Base-by-base conservation (phyloP, 225 moss, liverwort and hornwort genomes). In the Lunularia cruciata region DNA sequence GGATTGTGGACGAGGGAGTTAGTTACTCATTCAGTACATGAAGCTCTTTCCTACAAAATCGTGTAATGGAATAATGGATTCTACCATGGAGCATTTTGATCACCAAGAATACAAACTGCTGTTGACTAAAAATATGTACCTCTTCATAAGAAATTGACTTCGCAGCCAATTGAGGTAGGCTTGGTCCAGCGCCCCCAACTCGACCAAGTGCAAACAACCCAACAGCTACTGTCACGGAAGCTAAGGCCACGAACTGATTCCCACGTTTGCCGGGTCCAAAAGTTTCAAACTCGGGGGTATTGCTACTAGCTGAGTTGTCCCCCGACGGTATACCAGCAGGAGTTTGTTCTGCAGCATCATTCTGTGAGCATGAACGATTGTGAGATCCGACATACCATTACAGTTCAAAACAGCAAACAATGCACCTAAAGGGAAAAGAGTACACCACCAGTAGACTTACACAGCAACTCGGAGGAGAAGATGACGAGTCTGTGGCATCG, bases 181-280 rank as follows among this genome's bases (percentile, higher is more conserved):
- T 74, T 15, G 78, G 78, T 32, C 66, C 74, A 1, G 63, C 54
- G 45, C 38, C 63, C 26, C 53, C 75, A 0, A 75, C 40, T 72
- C 82, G 75, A 33, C 75, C 78, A 12, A 69, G 53, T 12, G 77
- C 72, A 69, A 83, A 83, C 22, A 83, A 56, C 27, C 78, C 78
- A 34, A 83, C 78, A 3, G 82, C 82, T 16, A 75, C 67, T 4
- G 82, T 52, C 6, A 77, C 75, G 3, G 82, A 78, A 38, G 78
- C 82, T 51, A 83, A 33, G 5, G 82, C 82, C 47, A 78, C 63
- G 33, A 83, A 68, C 64, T 72, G 78, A 49, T 83, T 83, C 18
- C 75, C 82, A 75, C 65, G 71, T 48, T 75, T 78, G 7, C 75
- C 78, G 4, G 82, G 82, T 55, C 82, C 82, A 20, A 65, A 83